Base-by-base conservation (phyloP, 2,329 filamentous ascomycete species). In the Aureobasidium pullulans region DNA sequence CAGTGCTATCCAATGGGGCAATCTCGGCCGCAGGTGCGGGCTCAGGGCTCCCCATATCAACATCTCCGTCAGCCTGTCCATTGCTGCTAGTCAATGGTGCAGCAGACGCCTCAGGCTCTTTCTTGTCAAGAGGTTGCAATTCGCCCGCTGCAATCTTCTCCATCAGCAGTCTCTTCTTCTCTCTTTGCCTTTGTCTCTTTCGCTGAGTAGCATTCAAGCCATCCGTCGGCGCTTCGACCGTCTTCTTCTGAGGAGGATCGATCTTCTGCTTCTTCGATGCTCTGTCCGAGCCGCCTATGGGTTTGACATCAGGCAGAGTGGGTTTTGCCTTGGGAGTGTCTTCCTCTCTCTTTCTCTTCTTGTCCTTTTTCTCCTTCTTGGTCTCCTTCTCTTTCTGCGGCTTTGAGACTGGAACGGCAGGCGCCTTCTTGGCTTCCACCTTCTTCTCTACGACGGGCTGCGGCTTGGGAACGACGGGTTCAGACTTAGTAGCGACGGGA, bases 281-380 rank as follows among this genome's bases (percentile, higher is more conserved):
- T 40, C 34, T 53, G 19, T 29, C n/a, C 2, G 13, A 8, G 29
- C 23, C 28, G 13, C 7, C 3, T 5, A 8, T 32, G 29, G 13
- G 5, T 6, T 52, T 16, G 48, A n/a, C 28, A 13, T 39, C 47
- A 15, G 23, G 47, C 4, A 6, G 28, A 37, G 19, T 15, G 15
- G 47, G 29, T 16, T 37, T 36, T 50, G 7, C 28, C 31, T 58
- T 49, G 10, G 37, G 28, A 4, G 31, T 19, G 9, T 43, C 46
- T 1, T 59, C 57, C 28, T 59, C 47, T 49, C 46, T 53, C 48
- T 54, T 53, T 23, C 46, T 52, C 39, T 60, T 60, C 31, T 60
- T 60, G 9, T 60, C 32, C 48, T 60, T 34, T 7, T 44, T 44
- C 7, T 50, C 40, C 19, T 52, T 47, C n/a, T 59, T 59, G 8